These are phyloP conservation scores for Petunia axillaris DNA, from an alignment of 257 asterid genomes.

Conservation along the genomic window DNA sequence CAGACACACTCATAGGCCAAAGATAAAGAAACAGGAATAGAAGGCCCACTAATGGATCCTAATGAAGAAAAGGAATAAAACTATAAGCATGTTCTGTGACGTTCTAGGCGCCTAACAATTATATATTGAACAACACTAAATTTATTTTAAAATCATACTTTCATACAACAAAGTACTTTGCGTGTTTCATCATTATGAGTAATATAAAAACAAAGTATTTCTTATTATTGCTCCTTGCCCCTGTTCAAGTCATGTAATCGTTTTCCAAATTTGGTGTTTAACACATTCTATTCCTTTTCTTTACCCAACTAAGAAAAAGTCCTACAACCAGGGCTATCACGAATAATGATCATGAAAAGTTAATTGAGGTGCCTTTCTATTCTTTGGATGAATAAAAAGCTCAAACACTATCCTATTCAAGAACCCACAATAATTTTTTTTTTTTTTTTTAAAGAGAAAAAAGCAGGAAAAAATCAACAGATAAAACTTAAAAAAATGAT, in stretches of 20 bases:
- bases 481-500: neutral
- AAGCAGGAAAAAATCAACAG: neutral
- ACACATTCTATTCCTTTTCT: neutral
- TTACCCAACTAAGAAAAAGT: neutral
- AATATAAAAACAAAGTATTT: slow-evolving; percentile 1
- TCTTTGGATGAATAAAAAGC: slow-evolving; percentile 3
- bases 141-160: neutral
- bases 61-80: slow-evolving; percentile 5
- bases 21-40: neutral
- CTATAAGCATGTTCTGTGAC: neutral
- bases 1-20: neutral
- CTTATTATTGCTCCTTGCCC: neutral
- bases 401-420: slow-evolving; percentile 11
- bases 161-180: neutral
- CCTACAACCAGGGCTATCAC: slow-evolving; percentile 12
- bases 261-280: slow-evolving; percentile 14
- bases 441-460: neutral
- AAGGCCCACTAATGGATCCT: neutral
- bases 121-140: neutral
- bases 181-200: neutral
- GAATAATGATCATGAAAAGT: neutral
- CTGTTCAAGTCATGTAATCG: neutral
- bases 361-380: neutral
- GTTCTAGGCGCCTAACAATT: neutral
- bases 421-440: neutral